These are phyloP conservation scores for Smittium culicis DNA, from an alignment of 371 early-diverging fungal species.

Conservation along the genomic window DNA sequence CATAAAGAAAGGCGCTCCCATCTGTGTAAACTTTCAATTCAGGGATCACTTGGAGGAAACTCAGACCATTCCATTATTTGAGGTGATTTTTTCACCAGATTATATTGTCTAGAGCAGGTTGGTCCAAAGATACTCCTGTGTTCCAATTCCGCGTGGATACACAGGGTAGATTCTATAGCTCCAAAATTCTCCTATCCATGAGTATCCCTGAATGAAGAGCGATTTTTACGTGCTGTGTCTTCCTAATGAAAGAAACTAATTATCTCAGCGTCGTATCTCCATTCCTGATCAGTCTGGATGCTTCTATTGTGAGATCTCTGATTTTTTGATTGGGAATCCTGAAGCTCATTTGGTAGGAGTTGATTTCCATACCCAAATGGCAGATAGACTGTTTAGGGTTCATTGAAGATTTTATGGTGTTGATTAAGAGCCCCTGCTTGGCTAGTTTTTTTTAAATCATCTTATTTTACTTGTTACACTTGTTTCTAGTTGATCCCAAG, in stretches of 20 bases:
- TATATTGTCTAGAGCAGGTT: neutral
- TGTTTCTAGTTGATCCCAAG: conserved; percentile 4
- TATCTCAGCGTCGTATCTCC: neutral
- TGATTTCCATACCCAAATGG: conserved; percentile 29
- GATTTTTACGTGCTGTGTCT: neutral
- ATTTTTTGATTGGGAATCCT: neutral
- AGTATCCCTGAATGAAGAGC: neutral
- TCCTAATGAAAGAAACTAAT: conserved; percentile 12
- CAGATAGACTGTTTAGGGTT: conserved; percentile 25
- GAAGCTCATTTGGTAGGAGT: conserved; percentile 12
- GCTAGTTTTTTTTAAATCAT: conserved; percentile 18
- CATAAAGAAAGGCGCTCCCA: neutral
- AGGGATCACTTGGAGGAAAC: neutral
- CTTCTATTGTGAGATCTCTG: neutral
- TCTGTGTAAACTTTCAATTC: neutral
- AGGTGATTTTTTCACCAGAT: neutral
- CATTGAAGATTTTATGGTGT: conserved; percentile 15
- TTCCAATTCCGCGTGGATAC: neutral
- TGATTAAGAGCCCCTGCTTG: neutral
- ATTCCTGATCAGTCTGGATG: neutral
- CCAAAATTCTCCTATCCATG: neutral
- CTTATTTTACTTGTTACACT: conserved; percentile 10
- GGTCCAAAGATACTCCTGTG: conserved; percentile 1
- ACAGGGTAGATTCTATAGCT: neutral
- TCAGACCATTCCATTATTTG: neutral